These are phyloP conservation scores for Perkinsus chesapeaki DNA, from an alignment of 169 alveolate species.

Conservation along the genomic window DNA sequence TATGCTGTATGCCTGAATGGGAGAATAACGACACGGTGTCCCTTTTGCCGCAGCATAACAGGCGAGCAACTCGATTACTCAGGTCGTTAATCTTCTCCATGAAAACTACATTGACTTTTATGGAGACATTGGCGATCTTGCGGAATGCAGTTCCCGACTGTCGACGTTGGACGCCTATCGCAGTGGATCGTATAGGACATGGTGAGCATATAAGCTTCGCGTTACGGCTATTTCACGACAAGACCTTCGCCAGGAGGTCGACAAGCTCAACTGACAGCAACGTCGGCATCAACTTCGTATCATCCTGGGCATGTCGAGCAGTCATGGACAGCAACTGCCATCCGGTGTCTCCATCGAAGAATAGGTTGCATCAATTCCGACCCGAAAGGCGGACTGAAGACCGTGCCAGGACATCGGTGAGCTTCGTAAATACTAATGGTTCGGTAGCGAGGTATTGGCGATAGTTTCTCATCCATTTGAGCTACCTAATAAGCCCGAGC, in stretches of 20 bases:
- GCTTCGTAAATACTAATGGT: neutral
- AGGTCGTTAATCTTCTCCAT: neutral
- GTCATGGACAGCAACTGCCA: neutral
- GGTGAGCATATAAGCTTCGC: neutral
- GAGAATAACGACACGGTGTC: neutral
- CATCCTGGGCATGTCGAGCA: neutral
- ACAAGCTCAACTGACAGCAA: neutral
- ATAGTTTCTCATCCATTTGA: neutral
- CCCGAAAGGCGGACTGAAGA: neutral
- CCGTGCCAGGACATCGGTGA: neutral
- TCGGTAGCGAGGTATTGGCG: neutral
- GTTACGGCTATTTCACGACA: no score
- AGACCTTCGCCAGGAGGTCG: neutral
- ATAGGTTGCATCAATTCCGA: neutral
- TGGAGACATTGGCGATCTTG: neutral
- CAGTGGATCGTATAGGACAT: neutral
- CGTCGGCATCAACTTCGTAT: neutral
- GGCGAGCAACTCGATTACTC: neutral
- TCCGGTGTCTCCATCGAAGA: neutral
- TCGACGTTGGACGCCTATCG: neutral
- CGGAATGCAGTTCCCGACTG: neutral
- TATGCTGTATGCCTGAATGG: neutral
- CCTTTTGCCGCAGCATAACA: neutral
- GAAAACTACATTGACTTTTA: neutral
- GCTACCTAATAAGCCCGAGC: neutral